Evolutionary conservation across 2,329 filamentous ascomycete genomes (phyloP).

Genomic region (Claviceps pusilla): DNA sequence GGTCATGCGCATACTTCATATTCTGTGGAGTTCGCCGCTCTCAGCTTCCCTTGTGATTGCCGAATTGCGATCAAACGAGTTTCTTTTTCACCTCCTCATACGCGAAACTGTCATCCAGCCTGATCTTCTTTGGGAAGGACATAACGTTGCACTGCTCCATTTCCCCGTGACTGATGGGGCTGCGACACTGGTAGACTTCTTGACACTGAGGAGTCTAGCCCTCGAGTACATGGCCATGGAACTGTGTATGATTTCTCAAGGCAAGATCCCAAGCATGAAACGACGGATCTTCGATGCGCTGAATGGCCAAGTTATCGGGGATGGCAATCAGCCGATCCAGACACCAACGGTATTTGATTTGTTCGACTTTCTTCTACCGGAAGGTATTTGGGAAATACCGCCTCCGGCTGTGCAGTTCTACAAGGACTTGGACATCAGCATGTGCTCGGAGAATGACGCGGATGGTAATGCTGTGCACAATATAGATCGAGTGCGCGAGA

Average conservation of each 20-base stretch:
- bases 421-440: conserved; percentile 49
- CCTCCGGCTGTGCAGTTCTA: conserved; percentile 45
- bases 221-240: conserved; percentile 79
- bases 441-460: conserved; percentile 46
- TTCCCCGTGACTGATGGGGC: conserved; percentile 59
- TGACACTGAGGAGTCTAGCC: conserved; percentile 60
- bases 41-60: conserved; percentile 60
- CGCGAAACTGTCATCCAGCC: conserved; percentile 56
- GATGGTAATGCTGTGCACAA: conserved; percentile 49
- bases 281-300: conserved; percentile 55
- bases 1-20: conserved; percentile 57
- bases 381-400: conserved; percentile 33
- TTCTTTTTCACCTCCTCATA: conserved; percentile 63
- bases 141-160: conserved; percentile 41
- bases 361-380: conserved; percentile 65
- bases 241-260: conserved; percentile 60
- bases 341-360: conserved; percentile 78
- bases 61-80: conserved; percentile 65
- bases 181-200: conserved; percentile 58
- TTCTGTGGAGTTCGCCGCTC: conserved; percentile 70
- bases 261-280: conserved; percentile 55
- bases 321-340: conserved; percentile 48
- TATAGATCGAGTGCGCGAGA: conserved; percentile 53
- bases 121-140: conserved; percentile 59
- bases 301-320: conserved; percentile 57